Conservation (phyloP, 352 stramenopile species). For the Blastocystis sp. region DNA sequence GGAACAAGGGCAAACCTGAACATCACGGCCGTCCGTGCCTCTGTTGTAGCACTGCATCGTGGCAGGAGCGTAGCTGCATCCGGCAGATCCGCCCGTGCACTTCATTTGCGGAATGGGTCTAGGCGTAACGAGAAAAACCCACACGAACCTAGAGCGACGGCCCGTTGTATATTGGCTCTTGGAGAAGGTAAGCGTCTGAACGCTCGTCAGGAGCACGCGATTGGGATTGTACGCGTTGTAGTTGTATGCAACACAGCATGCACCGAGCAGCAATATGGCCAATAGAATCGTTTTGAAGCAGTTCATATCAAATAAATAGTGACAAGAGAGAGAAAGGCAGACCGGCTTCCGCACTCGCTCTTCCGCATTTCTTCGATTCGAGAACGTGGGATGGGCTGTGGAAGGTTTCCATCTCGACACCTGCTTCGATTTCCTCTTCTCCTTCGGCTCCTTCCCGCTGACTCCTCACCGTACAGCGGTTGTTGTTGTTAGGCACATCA, state of each 20-base stretch:
- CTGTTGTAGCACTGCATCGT: slow-evolving; percentile 63
- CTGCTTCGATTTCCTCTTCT: no score
- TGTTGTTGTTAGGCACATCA: no score
- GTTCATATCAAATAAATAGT: not conserved
- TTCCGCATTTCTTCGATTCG: not conserved
- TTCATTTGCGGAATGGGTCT: slow-evolving; percentile 68
- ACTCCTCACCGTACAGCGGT: no score
- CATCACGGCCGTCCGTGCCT: slow-evolving; percentile 45
- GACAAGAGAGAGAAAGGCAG: not conserved
- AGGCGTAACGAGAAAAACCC: not conserved
- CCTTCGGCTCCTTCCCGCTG: no score
- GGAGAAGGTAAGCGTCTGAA: slow-evolving; percentile 62
- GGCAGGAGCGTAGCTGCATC: slow-evolving; percentile 45
- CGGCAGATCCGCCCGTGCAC: slow-evolving; percentile 34
- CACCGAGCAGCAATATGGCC: not conserved
- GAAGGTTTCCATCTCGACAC: no score
- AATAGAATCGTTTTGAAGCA: slow-evolving; percentile 4
- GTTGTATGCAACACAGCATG: slow-evolving; percentile 13
- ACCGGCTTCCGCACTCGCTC: not conserved
- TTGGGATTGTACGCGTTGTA: not conserved
- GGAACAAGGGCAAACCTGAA: not conserved
- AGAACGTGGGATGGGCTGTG: not conserved
- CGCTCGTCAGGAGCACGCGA: not conserved
- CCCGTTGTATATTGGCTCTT: slow-evolving; percentile 52
- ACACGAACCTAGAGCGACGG: slow-evolving; percentile 22